A percentile compares a stretch with the other conserved stretches of the same genome.
Conservation (phyloP, 768 basidiomycete genomes). For the Tricholomella constricta region DNA sequence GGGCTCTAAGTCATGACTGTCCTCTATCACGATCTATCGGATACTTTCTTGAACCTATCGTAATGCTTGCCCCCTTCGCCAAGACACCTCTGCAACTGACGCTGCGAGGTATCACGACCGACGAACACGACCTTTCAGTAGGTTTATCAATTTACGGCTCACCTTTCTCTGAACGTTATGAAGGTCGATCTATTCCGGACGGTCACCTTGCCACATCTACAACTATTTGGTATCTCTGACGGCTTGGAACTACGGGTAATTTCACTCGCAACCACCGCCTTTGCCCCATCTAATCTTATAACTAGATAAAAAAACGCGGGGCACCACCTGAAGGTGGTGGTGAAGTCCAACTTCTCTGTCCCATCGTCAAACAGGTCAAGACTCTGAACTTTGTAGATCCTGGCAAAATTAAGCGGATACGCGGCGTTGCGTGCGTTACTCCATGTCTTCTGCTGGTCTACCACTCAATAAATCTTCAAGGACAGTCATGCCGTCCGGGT, state of each 20-base stretch:
- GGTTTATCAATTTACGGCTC: slow-evolving; percentile 8
- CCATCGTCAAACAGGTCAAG: slow-evolving; percentile 87
- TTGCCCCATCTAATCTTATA: not conserved
- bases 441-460: not conserved
- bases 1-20: slow-evolving; percentile 81
- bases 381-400: slow-evolving; percentile 90
- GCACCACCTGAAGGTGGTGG: slow-evolving; percentile 90
- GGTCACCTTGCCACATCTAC: slow-evolving; percentile 87
- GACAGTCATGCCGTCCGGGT: slow-evolving; percentile 92
- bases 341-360: slow-evolving; percentile 92
- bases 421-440: slow-evolving; percentile 85
- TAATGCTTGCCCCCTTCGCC: slow-evolving; percentile 90
- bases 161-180: slow-evolving; percentile 9
- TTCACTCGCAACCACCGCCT: slow-evolving; percentile 2
- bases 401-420: slow-evolving; percentile 91
- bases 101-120: slow-evolving; percentile 88
- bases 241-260: slow-evolving; percentile 85
- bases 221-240: slow-evolving; percentile 87
- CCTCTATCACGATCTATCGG: slow-evolving; percentile 87
- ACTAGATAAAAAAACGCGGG: slow-evolving; percentile 92
- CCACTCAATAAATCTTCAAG: not conserved
- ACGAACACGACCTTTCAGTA: slow-evolving; percentile 90
- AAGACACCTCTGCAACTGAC: slow-evolving; percentile 85
- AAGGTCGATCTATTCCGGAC: slow-evolving; percentile 90
- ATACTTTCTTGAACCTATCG: slow-evolving; percentile 89